These are phyloP conservation scores for Chaetomiaceae sp. DNA, from an alignment of 2,329 filamentous ascomycete species.

Conservation along the genomic window DNA sequence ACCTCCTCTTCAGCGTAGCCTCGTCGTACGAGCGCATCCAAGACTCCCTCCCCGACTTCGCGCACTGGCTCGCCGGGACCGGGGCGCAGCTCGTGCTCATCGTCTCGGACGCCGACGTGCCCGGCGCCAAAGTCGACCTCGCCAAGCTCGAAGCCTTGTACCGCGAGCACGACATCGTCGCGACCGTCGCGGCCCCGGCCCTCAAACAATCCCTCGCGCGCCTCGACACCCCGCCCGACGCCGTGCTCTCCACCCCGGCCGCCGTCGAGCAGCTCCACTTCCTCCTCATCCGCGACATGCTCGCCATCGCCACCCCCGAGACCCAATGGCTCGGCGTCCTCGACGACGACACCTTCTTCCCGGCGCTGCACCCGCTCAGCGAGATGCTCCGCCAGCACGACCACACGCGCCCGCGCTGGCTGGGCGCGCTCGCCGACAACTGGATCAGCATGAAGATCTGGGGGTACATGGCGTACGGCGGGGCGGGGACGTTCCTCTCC, in stretches of 20 bases:
- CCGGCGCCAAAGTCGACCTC: constrained; percentile 2
- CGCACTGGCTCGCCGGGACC: constrained; percentile 52
- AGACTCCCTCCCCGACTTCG: constrained; percentile 47
- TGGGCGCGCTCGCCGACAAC: constrained; percentile 56
- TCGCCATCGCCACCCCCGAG: constrained; percentile 38
- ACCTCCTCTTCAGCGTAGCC: constrained; percentile 56
- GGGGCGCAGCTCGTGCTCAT: constrained; percentile 49
- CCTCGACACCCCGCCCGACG: neutral
- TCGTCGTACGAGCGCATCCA: constrained; percentile 48
- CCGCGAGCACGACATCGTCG: constrained; percentile 30
- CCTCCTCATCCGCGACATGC: constrained; percentile 48
- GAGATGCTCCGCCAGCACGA: constrained; percentile 46
- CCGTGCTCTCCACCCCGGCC: constrained; percentile 30
- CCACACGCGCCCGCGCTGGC: constrained; percentile 46
- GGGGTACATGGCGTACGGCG: constrained; percentile 58
- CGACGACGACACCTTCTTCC: constrained; percentile 62
- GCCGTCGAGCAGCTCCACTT: constrained; percentile 54
- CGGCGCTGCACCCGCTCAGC: constrained; percentile 48
- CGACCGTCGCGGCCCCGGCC: constrained; percentile 25
- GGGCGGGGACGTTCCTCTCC: constrained; percentile 56
- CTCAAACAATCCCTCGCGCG: constrained; percentile 26
- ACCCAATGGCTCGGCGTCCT: constrained; percentile 55
- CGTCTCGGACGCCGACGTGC: constrained; percentile 41
- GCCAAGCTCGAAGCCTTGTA: constrained; percentile 33
- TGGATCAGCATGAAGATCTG: constrained; percentile 47